These are phyloP conservation scores for Luffa aegyptiaca DNA, from an alignment of 306 rosid genomes.

Conservation along the genomic window DNA sequence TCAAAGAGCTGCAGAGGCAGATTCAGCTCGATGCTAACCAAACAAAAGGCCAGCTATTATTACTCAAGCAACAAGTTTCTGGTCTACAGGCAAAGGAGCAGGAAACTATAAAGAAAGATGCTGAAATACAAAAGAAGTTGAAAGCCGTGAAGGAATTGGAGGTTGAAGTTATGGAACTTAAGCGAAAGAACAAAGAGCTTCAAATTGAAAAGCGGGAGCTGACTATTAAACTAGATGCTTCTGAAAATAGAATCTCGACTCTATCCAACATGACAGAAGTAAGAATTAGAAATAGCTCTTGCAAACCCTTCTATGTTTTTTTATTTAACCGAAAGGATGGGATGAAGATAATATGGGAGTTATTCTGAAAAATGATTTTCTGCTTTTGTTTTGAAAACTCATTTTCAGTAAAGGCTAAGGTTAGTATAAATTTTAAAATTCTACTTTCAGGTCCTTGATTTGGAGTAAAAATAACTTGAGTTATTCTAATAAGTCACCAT, in stretches of 20 bases:
- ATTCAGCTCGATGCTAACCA: conserved; percentile 91
- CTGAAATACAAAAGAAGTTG: conserved; percentile 68
- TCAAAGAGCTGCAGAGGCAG: conserved; percentile 90
- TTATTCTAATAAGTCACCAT: not conserved
- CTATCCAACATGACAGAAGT: conserved; percentile 92
- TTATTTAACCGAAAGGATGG: not conserved
- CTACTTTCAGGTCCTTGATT: not conserved
- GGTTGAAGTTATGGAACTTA: conserved; percentile 76
- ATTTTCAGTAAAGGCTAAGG: not conserved
- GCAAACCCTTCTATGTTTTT: not conserved
- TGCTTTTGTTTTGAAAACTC: not conserved
- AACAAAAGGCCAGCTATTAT: conserved; percentile 85
- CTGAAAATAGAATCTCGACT: conserved; percentile 44
- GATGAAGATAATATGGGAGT: not conserved
- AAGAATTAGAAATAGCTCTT: not conserved
- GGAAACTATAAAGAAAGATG: conserved; percentile 58
- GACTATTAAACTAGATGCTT: conserved; percentile 56
- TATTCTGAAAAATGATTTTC: not conserved
- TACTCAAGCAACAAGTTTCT: conserved; percentile 93
- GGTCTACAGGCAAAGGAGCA: conserved; percentile 73
- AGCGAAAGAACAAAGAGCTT: conserved; percentile 84
- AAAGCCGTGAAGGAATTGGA: conserved; percentile 69
- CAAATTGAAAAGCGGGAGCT: conserved; percentile 87
- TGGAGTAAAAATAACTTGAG: not conserved
- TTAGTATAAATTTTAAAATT: not conserved